Base-by-base conservation (phyloP, 768 basidiomycete genomes). In the Fibroporia radiculosa region DNA sequence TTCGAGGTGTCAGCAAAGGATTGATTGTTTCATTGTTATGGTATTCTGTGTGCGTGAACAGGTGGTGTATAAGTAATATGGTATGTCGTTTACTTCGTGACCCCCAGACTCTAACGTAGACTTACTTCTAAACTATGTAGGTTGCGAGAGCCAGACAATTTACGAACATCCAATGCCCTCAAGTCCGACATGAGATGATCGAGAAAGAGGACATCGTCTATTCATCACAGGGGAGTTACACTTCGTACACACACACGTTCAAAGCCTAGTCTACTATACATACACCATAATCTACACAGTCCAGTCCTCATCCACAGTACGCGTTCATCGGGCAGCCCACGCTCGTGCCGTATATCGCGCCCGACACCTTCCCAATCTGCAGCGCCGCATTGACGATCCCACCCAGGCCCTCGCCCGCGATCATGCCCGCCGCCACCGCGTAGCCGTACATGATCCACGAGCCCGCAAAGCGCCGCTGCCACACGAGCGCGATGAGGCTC, bases 391-490 rank as follows among this genome's bases (percentile, higher is more conserved):
- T 62, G 4, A 61, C 56, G n/a, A 64, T 63, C 11, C 63, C 63
- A 1, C 65, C 68, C 5, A 66, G 52, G 31, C 68, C 68, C 37
- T 68, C 68, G 10, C 68, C 68, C 10, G 67, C 66, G 26, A 70
- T 59, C 49, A 66, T 61, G 24, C 66, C 68, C 11, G 69, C 62
- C 20, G 67, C 65, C 16, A 69, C 33, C 12, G 66, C 60, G 39
- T 63, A 70, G 18, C 60, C 62, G 46, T 62, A 65, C 56, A 54
- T 45, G 6, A 41, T 29, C 32, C 41, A 45, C 27, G 42, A 29
- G 26, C 25, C 42, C 18, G 35, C 40, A 44, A 47, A 50, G 42
- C 46, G 37, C 27, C 34, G 41, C 34, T 45, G 24, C 51, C 54
- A 55, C 19, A 44, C 35, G 33, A 47, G 34, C 16, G 51, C 54